These are phyloP conservation scores for Saccharomyces uvarum DNA, from an alignment of 1,139 yeast genomes.

Conservation along the genomic window DNA sequence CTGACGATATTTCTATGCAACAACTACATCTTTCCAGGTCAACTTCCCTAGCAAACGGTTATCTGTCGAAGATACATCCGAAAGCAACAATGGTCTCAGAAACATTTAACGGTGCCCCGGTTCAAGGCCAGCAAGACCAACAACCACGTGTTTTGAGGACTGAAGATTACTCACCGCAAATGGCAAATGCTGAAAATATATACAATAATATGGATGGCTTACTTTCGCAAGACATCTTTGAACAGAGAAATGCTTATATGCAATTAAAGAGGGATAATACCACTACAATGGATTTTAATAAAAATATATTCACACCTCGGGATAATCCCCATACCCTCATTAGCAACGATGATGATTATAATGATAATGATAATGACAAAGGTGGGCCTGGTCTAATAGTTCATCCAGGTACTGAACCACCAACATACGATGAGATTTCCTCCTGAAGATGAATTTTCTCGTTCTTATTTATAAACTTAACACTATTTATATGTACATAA, in stretches of 20 bases:
- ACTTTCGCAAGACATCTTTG: neutral
- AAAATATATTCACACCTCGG: neutral
- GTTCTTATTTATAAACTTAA: neutral
- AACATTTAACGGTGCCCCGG: conserved; percentile 12
- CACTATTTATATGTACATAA: neutral
- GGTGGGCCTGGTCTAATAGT: neutral
- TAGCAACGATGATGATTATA: neutral
- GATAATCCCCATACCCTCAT: neutral
- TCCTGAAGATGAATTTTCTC: neutral
- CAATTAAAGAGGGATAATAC: neutral
- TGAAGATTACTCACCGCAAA: conserved; percentile 8
- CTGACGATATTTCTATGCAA: conserved; percentile 25
- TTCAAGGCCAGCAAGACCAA: neutral
- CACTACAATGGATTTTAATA: neutral
- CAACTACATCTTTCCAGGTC: conserved; percentile 25
- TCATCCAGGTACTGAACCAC: conserved; percentile 12
- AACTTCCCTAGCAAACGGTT: conserved; percentile 6
- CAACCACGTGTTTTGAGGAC: neutral
- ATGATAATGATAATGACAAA: neutral
- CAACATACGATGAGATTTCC: conserved; percentile 20
- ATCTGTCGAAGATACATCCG: neutral
- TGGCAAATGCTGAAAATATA: neutral
- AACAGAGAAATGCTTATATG: neutral
- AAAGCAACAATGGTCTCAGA: neutral
- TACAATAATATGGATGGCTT: conserved; percentile 4